Conservation (phyloP, 306 rosid species). For the Medicago truncatula region MtrunA17r5.0-ANR NC_053046.1:9135501-9136000, state of each 20-base stretch:
- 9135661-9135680: not conserved
- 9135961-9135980: too few relatives aligned
- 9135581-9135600: not conserved
- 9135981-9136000: too few relatives aligned
- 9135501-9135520: not conserved
- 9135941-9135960: not conserved
- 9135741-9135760: not conserved
- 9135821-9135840: not conserved
- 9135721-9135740: too few relatives aligned
- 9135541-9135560: not conserved
- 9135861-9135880: not conserved
- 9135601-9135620: not conserved
- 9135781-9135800: not conserved
- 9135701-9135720: not conserved
- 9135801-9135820: not conserved
- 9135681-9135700: not conserved
- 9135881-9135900: not conserved
- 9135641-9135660: slow-evolving; percentile 26
- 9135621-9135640: not conserved
- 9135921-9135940: slow-evolving; percentile 14
- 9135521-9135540: slow-evolving; percentile 32
- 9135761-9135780: not conserved
- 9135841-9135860: not conserved
- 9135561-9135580: slow-evolving; percentile 38
- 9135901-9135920: not conserved